A percentile compares a stretch with the other conserved stretches of the same genome.
Evolutionary conservation across 2,329 filamentous ascomycete species (phyloP).

Genomic region (Colletotrichum sp.): DNA sequence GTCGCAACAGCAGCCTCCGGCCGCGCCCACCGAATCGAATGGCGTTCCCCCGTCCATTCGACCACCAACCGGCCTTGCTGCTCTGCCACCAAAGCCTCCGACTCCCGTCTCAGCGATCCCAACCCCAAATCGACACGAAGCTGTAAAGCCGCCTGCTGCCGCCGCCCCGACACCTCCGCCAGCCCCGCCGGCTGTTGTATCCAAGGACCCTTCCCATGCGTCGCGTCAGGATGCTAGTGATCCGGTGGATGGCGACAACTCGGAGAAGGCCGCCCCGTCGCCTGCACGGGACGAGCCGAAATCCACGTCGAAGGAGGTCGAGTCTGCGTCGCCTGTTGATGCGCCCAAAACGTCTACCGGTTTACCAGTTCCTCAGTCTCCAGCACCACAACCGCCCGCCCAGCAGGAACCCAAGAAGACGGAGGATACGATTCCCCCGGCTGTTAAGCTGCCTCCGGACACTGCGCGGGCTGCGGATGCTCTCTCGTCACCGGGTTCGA

Average conservation of each 20-base stretch:
- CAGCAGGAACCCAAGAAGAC: conserved; percentile 40
- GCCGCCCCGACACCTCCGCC: neutral
- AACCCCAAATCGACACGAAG: neutral
- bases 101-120: neutral
- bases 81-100: conserved; percentile 4
- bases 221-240: conserved; percentile 8
- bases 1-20: neutral
- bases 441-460: conserved; percentile 41
- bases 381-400: neutral
- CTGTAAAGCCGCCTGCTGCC: neutral
- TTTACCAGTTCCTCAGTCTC: neutral
- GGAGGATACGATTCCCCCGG: conserved; percentile 19
- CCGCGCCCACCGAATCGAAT: neutral
- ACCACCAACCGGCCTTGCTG: neutral
- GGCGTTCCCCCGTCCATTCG: neutral
- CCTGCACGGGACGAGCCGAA: neutral
- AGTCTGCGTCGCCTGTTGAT: neutral
- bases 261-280: neutral
- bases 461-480: conserved; percentile 44
- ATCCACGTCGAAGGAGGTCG: neutral
- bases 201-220: conserved; percentile 10
- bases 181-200: neutral
- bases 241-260: neutral
- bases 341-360: neutral
- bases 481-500: conserved; percentile 66